These are phyloP conservation scores for Porphyrellus cyaneotinctus DNA, from an alignment of 768 basidiomycete genomes.

Conservation along the genomic window DNA sequence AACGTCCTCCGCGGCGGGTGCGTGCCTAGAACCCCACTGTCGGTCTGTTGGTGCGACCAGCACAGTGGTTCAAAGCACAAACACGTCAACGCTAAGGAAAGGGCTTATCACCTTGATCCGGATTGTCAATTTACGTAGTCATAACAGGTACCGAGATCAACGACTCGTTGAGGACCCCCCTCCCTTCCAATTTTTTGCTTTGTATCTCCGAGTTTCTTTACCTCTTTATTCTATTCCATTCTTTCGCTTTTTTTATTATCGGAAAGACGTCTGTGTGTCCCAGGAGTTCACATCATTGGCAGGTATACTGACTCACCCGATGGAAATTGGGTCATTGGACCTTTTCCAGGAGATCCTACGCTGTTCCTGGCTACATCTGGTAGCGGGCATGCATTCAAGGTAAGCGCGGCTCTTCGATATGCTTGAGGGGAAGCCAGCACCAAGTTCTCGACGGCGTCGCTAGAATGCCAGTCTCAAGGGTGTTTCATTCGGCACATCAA, in stretches of 20 bases:
- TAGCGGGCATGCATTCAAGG: constrained; percentile 88
- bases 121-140: background rate
- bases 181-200: background rate
- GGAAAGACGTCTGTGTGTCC: background rate
- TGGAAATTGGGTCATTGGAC: constrained; percentile 87
- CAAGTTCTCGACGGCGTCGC: background rate
- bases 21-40: background rate
- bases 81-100: background rate
- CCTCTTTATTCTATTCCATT: constrained; percentile 2
- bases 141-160: background rate
- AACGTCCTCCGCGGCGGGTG: too few relatives aligned
- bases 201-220: background rate
- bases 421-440: background rate
- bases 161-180: constrained; percentile 10
- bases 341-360: constrained; percentile 51
- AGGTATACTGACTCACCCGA: constrained; percentile 92
- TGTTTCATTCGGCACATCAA: background rate
- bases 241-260: background rate
- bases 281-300: background rate
- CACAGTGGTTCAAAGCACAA: background rate
- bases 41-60: background rate
- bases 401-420: constrained; percentile 18
- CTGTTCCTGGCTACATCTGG: constrained; percentile 84
- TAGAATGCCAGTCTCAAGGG: background rate
- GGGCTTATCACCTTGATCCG: background rate